Conservation (phyloP, 2,329 filamentous ascomycete genomes). For the Epichloe bromicola region DNA sequence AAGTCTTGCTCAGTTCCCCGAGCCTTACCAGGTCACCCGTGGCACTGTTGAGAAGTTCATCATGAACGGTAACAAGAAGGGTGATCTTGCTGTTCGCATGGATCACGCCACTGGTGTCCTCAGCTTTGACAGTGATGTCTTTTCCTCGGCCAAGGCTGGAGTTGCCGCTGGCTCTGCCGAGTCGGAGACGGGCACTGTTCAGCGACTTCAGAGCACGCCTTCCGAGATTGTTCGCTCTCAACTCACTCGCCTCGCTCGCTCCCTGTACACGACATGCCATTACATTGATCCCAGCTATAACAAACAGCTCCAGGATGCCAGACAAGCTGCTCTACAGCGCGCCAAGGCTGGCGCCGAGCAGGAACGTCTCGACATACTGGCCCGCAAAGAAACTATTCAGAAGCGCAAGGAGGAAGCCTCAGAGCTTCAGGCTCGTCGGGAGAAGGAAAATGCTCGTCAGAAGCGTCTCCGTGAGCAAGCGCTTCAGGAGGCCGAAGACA, state of each 20-base stretch:
- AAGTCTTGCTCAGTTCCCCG: conserved; percentile 86
- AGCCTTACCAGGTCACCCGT: conserved; percentile 84
- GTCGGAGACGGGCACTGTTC: conserved; percentile 68
- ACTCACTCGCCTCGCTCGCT: conserved; percentile 80
- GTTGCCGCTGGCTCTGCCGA: conserved; percentile 80
- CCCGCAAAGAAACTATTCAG: conserved; percentile 81
- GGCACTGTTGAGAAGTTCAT: conserved; percentile 98
- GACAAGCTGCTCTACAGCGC: conserved; percentile 65
- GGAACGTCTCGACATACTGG: conserved; percentile 76
- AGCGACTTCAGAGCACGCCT: conserved; percentile 92
- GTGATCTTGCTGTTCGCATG: conserved; percentile 88
- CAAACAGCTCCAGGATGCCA: conserved; percentile 64
- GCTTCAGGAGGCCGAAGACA: conserved; percentile 77
- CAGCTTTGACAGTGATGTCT: conserved; percentile 96
- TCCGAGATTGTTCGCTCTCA: conserved; percentile 96
- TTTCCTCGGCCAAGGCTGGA: conserved; percentile 88
- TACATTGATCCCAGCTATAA: conserved; percentile 90
- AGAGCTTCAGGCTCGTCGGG: conserved; percentile 73
- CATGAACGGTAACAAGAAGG: conserved; percentile 99
- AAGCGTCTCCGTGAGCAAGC: conserved; percentile 80
- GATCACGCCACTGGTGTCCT: conserved; percentile 91
- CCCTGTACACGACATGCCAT: conserved; percentile 85
- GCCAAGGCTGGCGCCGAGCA: conserved; percentile 81
- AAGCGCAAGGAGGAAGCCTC: conserved; percentile 96
- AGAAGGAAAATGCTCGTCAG: conserved; percentile 82